Evolutionary conservation across 495 filamentous ascomycete species (phyloP), one percentile per base, ranked within the genome.

Genomic region (Tuber melanosporum): DNA sequence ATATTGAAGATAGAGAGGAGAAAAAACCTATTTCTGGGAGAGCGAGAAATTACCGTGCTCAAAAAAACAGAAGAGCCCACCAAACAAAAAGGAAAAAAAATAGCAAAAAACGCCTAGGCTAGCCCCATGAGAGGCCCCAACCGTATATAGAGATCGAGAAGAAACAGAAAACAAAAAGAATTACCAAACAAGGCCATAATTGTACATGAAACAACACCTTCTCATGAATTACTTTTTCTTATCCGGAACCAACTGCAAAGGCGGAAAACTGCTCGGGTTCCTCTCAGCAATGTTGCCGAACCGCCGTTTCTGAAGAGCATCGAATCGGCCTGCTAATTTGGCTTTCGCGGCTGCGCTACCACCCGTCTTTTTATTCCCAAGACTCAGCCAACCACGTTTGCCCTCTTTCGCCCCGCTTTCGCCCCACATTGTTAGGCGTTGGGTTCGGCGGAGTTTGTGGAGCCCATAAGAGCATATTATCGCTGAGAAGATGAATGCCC

Each of bases 341-440:
- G 79, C 79, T 10, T 75, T 80, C 43, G 73, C 49, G 7, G 77
- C 26, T 8, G 73, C 62, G n/a, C 47, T 73, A 19, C 75, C 43
- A n/a, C 66, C 71, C 14, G 42, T 44, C 45, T 71, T 62, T 36
- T 80, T 77, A 83, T 81, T 81, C 45, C 72, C 79, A 22, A 82
- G 47, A 22, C 79, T 81, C 75, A 83, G 77, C 82, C 82, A 83
- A 2, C 82, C 82, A 17, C 76, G 78, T 66, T 80, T 82, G n/a
- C 76, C 79, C 75, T 83, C 75, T 57, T 75, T 79, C 22, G 81
- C 76, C 22, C 82, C 77, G 12, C 79, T 76, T 74, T 83, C 82
- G 10, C 82, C 82, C 82, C 82, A 94, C 94, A 98, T 98, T 76
- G 92, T 93, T 77, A 99, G 89, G 70, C 94, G 89, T 85, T 97